Evolutionary conservation across 441 rosid species (phyloP).

Genomic region (Capsella rubella): DNA sequence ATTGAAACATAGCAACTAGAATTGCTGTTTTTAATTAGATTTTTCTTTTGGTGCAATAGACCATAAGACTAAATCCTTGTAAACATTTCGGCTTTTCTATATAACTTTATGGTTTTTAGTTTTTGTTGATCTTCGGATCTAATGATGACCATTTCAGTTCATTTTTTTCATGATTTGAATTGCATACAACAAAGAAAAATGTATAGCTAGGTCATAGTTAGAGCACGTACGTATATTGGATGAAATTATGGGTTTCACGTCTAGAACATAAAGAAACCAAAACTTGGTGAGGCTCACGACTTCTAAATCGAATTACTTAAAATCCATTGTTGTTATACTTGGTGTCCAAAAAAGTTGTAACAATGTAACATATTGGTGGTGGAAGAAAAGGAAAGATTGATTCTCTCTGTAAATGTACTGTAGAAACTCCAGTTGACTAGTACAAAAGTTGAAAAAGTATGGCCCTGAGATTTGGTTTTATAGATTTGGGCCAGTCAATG

Average conservation of each 20-base stretch:
- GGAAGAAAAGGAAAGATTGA: slow-evolving; percentile 25
- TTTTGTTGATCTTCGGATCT: background rate
- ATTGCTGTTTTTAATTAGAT: background rate
- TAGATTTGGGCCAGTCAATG: slow-evolving; percentile 26
- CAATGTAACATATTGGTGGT: background rate
- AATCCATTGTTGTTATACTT: background rate
- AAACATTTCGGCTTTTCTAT: background rate
- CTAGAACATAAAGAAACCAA: slow-evolving; percentile 4
- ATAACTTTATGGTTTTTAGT: no score
- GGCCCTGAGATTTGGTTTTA: slow-evolving; percentile 17
- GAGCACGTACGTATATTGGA: slow-evolving; percentile 20
- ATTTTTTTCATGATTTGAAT: background rate
- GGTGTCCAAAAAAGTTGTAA: slow-evolving; percentile 4
- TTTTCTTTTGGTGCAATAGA: background rate
- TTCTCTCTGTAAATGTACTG: background rate
- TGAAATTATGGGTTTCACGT: slow-evolving; percentile 20
- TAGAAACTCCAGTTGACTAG: slow-evolving; percentile 1
- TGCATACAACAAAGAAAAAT: background rate
- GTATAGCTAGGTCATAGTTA: background rate
- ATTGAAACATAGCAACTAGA: background rate
- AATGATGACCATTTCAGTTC: background rate
- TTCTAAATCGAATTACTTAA: background rate
- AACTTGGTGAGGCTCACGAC: background rate
- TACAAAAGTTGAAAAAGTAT: background rate
- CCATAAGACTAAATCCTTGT: slow-evolving; percentile 26